Evolutionary conservation across 768 basidiomycete species (phyloP), one percentile per base, ranked within the genome.

Genomic region (Trametes coccinea): DNA sequence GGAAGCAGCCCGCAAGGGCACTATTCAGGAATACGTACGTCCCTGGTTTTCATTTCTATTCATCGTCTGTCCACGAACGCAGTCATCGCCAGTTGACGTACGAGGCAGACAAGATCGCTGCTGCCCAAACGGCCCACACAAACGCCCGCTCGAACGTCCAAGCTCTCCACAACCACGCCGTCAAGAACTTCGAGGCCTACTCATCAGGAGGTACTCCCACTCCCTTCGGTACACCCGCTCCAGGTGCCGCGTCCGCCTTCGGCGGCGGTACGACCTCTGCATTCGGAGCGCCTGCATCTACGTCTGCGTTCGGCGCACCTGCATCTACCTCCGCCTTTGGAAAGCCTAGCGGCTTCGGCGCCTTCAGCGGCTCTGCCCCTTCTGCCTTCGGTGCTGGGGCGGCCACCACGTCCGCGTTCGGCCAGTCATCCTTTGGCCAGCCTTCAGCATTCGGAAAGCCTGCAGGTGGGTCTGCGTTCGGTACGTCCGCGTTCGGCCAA

Each of bases 1-100:
- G 2, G 72, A 77, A 7, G 88, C 90, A 0, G 64, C 82, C 22
- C 78, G 80, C 61, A 76, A 78, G 7, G 85, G 85, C 17, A 85
- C 80, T 51, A 65, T 77, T 6, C 78, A 82, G 41, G 84, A 86
- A 78, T 94, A 94, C 72, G 93, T 92, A 65, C 64, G 88, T 78
- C n/a, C 4, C 16, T 30, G 37, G 0, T 30, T 9, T 30, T 8
- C 57, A 39, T 43, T 55, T 5, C 55, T 5, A 5, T 47, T 2
- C n/a, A 5, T 3, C 5, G 37, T 10, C 39, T 49, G n/a, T 31
- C 33, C 9, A 43, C 30, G 30, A 57, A 6, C 30, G 45, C 37
- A 14, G 22, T 4, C 6, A 14, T 37, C 47, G n/a, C 34, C 51
- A 85, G 83, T 65, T 77, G 66, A 80, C 82, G 65, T 89, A 86